Conservation (phyloP, 2,329 filamentous ascomycete genomes). For the Penicillium janthinellum region DNA sequence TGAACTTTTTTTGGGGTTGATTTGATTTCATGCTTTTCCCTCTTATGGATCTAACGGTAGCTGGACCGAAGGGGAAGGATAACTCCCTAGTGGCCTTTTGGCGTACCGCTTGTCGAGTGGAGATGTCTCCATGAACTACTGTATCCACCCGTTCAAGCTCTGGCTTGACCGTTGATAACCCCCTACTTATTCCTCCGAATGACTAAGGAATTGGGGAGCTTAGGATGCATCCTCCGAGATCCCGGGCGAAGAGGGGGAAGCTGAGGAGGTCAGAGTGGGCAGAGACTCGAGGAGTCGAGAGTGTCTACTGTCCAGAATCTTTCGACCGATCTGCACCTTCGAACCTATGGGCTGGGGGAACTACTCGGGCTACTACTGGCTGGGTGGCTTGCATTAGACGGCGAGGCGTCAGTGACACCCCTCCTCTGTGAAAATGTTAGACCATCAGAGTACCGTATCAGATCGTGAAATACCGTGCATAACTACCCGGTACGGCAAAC, state of each 20-base stretch:
- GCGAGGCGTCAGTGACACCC: slow-evolving; percentile 32
- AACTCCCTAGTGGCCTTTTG: not conserved
- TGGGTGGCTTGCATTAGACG: slow-evolving; percentile 37
- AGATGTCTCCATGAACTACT: not conserved
- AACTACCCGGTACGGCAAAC: too few relatives aligned
- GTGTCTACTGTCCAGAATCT: not conserved
- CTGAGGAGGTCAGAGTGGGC: not conserved
- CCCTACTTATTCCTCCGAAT: not conserved
- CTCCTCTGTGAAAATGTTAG: not conserved
- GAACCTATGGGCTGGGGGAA: not conserved
- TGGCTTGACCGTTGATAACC: not conserved
- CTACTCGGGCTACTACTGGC: slow-evolving; percentile 17
- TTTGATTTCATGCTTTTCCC: slow-evolving; percentile 6
- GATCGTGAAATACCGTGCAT: too few relatives aligned
- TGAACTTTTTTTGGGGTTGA: not conserved
- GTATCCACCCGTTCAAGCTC: slow-evolving; percentile 1
- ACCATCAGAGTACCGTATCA: not conserved
- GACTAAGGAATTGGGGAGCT: not conserved
- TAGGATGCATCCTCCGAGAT: too few relatives aligned
- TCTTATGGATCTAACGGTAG: not conserved
- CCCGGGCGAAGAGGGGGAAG: not conserved
- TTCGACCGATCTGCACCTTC: not conserved
- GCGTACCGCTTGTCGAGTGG: not conserved
- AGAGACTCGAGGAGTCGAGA: too few relatives aligned
- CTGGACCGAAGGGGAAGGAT: not conserved